Evolutionary conservation across 2,329 filamentous ascomycete species (phyloP).

Genomic region (Venturia asperata): DNA sequence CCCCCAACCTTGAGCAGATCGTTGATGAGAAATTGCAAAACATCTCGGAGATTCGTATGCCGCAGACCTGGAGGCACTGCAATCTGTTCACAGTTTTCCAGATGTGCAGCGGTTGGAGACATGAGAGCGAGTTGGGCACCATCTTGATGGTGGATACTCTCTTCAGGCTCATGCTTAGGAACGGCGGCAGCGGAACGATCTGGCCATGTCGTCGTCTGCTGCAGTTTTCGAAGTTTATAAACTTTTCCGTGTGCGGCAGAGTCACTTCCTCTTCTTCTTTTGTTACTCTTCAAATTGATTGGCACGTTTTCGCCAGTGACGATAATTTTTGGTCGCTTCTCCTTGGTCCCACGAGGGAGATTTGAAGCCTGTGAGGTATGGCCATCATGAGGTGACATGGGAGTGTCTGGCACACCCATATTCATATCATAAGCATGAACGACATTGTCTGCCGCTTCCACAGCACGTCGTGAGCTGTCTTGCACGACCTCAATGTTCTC

Average conservation of each 20-base stretch:
- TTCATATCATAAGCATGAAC: constrained; percentile 70
- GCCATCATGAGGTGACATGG: constrained; percentile 24
- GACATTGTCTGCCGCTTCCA: constrained; percentile 68
- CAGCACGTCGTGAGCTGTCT: constrained; percentile 63
- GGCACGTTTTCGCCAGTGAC: constrained; percentile 38
- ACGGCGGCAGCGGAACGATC: background rate
- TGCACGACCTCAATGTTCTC: constrained; percentile 66
- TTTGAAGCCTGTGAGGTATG: background rate
- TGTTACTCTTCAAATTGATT: constrained; percentile 35
- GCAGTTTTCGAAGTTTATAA: background rate
- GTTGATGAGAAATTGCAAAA: constrained; percentile 46
- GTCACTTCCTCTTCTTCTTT: constrained; percentile 38
- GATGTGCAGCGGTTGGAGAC: constrained; percentile 25
- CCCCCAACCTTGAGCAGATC: constrained; percentile 47
- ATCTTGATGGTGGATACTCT: background rate
- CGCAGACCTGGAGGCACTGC: constrained; percentile 40
- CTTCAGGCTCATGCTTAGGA: background rate
- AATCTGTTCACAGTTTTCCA: constrained; percentile 25
- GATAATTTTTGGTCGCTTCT: constrained; percentile 39
- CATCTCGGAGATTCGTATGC: constrained; percentile 42
- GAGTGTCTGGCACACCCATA: constrained; percentile 64
- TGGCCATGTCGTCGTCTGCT: background rate
- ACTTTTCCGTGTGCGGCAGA: background rate
- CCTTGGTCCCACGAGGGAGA: constrained; percentile 15
- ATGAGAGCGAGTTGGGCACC: background rate